Conservation (phyloP, 2,329 filamentous ascomycete species). For the Alternaria sp. region DNA sequence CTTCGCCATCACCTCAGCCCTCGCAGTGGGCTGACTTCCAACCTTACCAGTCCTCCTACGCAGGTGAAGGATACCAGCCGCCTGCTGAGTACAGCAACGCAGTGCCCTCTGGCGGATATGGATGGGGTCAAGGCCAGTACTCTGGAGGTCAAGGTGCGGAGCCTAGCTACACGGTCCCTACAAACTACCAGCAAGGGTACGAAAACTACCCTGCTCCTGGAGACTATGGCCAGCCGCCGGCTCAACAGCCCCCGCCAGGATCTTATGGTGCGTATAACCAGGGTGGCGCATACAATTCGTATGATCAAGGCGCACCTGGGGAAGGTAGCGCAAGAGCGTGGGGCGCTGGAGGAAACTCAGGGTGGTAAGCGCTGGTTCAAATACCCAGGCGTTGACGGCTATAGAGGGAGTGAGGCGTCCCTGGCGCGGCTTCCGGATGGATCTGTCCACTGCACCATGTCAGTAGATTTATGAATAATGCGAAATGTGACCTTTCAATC, state of each 20-base stretch:
- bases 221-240: slow-evolving; percentile 24
- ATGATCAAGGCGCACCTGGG: slow-evolving; percentile 23
- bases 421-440: not conserved
- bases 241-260: slow-evolving; percentile 22
- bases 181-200: slow-evolving; percentile 47
- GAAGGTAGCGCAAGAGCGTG: slow-evolving; percentile 35
- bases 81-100: slow-evolving; percentile 37
- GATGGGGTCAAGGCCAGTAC: slow-evolving; percentile 42
- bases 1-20: slow-evolving; percentile 35
- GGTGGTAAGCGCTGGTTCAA: slow-evolving; percentile 23
- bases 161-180: slow-evolving; percentile 43
- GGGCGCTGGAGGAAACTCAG: slow-evolving; percentile 39
- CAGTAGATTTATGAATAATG: slow-evolving; percentile 7
- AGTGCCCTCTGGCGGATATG: slow-evolving; percentile 29
- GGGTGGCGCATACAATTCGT: slow-evolving; percentile 25
- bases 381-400: not conserved
- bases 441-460: not conserved
- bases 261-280: slow-evolving; percentile 31
- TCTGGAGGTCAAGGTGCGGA: slow-evolving; percentile 41
- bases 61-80: slow-evolving; percentile 36
- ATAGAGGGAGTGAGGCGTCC: not conserved
- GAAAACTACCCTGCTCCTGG: slow-evolving; percentile 33
- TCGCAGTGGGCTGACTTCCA: slow-evolving; percentile 42
- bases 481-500: not conserved
- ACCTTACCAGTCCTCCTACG: slow-evolving; percentile 45